Percentiles rank a stretch among this genome's conserved stretches.
Conservation (phyloP, 2,329 filamentous ascomycete species). For the Rhynchosporium secalis region DNA sequence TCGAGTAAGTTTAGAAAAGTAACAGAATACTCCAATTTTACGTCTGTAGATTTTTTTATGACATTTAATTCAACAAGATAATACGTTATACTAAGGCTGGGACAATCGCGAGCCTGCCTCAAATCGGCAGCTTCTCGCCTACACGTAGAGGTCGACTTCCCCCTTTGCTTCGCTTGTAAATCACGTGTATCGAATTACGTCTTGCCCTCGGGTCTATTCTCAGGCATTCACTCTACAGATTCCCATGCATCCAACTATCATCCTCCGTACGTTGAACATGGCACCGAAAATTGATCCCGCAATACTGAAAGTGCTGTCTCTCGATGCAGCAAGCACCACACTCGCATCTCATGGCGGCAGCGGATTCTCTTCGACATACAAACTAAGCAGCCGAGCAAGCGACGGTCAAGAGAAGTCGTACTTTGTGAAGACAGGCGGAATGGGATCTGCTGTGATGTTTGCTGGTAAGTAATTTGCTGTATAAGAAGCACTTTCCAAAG, state of each 20-base stretch:
- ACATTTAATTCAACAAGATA: too few relatives aligned
- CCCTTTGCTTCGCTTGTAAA: background rate
- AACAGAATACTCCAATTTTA: too few relatives aligned
- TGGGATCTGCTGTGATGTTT: conserved; percentile 68
- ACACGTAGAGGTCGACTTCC: background rate
- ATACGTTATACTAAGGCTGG: too few relatives aligned
- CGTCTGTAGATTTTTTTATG: too few relatives aligned
- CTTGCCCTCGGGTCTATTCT: background rate
- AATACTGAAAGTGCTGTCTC: conserved; percentile 58
- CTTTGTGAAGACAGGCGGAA: conserved; percentile 73
- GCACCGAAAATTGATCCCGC: conserved; percentile 58
- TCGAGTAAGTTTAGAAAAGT: background rate
- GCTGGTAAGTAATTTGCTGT: conserved; percentile 47
- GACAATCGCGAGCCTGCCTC: too few relatives aligned
- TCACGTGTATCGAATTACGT: background rate
- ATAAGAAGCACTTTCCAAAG: background rate
- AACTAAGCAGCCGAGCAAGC: conserved; percentile 47
- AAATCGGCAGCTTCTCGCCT: too few relatives aligned
- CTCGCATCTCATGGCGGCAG: conserved; percentile 65
- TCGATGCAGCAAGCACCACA: conserved; percentile 55
- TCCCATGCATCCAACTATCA: background rate
- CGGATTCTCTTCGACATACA: conserved; percentile 68
- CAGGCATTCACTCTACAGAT: background rate
- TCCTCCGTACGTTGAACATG: conserved; percentile 38
- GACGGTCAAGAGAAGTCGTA: conserved; percentile 45